Percentiles rank a stretch among this genome's conserved stretches.
Conservation (phyloP, 176 grass and related monocot genomes). For the Oryza meyeriana region DNA sequence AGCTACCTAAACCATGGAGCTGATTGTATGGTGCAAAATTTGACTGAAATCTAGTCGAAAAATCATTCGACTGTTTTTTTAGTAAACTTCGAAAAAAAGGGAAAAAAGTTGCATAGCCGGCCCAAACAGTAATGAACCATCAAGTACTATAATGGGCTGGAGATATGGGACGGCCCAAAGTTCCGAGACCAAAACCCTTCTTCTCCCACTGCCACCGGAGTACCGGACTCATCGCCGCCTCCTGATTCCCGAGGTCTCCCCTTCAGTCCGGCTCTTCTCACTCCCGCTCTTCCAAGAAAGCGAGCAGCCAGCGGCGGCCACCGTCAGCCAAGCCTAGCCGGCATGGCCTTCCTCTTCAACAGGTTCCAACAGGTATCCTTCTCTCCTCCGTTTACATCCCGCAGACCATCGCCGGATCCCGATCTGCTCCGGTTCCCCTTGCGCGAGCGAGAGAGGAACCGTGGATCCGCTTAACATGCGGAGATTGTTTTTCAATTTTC, state of each 20-base stretch:
- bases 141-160: not conserved
- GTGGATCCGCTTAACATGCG: not conserved
- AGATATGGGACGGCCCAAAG: not conserved
- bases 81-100: no score
- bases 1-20: no score
- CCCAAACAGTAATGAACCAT: not conserved
- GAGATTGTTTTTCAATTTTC: no score
- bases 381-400: not conserved
- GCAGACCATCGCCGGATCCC: constrained; percentile 14
- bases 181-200: constrained; percentile 4
- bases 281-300: not conserved
- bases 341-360: constrained; percentile 69
- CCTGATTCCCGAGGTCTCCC: not conserved
- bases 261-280: not conserved
- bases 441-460: not conserved
- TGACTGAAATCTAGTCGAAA: no score
- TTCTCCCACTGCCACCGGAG: not conserved
- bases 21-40: no score
- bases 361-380: constrained; percentile 60
- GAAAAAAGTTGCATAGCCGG: not conserved
- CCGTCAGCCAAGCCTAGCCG: not conserved
- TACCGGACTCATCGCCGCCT: not conserved
- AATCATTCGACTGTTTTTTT: no score
- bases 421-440: constrained; percentile 9
- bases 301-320: not conserved